Conservation (phyloP, 495 filamentous ascomycete species). For the Xylaria telfairii region DNA sequence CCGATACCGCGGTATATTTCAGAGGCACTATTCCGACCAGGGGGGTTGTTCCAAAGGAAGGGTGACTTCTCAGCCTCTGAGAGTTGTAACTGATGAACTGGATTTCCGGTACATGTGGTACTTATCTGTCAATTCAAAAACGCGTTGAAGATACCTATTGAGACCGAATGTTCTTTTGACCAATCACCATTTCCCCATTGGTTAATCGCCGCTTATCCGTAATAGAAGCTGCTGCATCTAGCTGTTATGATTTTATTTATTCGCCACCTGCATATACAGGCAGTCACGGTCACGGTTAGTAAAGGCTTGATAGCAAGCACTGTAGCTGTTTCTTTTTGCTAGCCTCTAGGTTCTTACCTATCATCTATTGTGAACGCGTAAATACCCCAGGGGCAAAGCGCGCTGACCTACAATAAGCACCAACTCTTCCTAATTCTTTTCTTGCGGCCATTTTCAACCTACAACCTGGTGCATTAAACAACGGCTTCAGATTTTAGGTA, state of each 20-base stretch:
- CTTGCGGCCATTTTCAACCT: background rate
- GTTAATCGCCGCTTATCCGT: background rate
- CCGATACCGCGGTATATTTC: conserved; percentile 37
- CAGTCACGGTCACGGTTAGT: too few species aligned
- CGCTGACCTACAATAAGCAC: background rate
- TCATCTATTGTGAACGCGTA: background rate
- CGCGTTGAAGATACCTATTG: background rate
- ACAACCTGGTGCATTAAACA: background rate
- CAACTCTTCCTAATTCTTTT: background rate
- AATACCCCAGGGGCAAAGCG: background rate
- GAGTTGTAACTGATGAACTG: background rate
- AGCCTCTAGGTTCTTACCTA: too few species aligned
- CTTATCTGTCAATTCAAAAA: background rate
- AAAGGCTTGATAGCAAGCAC: background rate
- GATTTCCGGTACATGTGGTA: background rate
- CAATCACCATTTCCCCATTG: background rate
- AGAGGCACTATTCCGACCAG: conserved; percentile 30
- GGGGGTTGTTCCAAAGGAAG: background rate
- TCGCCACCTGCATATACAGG: too few species aligned
- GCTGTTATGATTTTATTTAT: background rate
- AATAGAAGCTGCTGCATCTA: background rate
- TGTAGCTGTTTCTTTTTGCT: background rate
- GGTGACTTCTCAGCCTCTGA: background rate
- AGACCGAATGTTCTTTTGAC: background rate
- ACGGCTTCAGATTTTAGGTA: background rate